Conservation (phyloP, 805 yeast species). For the Candida boidinii region DNA sequence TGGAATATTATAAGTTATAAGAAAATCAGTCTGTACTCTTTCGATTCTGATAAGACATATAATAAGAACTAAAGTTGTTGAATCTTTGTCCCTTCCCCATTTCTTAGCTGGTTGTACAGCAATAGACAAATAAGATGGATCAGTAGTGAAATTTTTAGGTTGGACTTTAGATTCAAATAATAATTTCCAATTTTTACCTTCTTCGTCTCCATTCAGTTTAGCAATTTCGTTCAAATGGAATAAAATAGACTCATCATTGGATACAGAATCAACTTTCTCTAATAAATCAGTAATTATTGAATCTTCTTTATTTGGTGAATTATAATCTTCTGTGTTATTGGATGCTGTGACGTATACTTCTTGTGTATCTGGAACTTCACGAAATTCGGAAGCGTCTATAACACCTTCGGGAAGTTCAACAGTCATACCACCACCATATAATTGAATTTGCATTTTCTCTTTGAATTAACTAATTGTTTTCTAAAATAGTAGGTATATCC, state of each 20-base stretch:
- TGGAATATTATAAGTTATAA: constrained; percentile 57
- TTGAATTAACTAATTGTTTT: no score
- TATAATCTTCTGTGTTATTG: constrained; percentile 9
- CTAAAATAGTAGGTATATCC: no score
- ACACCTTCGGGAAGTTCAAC: constrained; percentile 50
- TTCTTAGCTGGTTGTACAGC: constrained; percentile 38
- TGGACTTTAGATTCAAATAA: not conserved
- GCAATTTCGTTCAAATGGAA: constrained; percentile 52
- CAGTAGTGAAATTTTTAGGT: constrained; percentile 9
- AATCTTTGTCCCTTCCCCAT: constrained; percentile 41
- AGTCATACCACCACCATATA: constrained; percentile 81
- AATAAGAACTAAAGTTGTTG: constrained; percentile 35
- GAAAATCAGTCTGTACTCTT: constrained; percentile 48
- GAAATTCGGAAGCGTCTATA: constrained; percentile 66
- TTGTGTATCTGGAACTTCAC: constrained; percentile 90
- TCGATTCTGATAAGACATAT: constrained; percentile 49
- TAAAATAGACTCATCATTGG: constrained; percentile 33
- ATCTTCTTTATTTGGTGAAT: constrained; percentile 32
- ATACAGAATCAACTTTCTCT: constrained; percentile 34
- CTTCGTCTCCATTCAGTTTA: constrained; percentile 33
- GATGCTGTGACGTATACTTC: constrained; percentile 66
- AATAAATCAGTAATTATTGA: constrained; percentile 59
- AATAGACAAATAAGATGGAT: constrained; percentile 22
- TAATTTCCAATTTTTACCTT: not conserved
- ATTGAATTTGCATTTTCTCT: constrained; percentile 23